These are phyloP conservation scores for Ceratonia siliqua DNA, from an alignment of 306 rosid genomes.

Conservation along the genomic window DNA sequence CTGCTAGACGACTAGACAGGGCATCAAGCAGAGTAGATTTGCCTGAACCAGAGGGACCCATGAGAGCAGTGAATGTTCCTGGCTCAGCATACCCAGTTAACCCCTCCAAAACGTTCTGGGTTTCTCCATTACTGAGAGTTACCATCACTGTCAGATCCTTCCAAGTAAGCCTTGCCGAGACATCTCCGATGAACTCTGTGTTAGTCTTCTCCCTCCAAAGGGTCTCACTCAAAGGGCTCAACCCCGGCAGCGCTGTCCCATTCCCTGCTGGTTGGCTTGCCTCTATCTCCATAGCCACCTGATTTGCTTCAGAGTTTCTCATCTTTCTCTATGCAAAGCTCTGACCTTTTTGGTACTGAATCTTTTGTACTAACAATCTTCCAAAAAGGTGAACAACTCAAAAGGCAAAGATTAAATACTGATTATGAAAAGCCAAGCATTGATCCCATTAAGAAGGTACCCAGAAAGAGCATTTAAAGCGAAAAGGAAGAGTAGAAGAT, in stretches of 20 bases:
- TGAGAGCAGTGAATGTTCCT: constrained; percentile 83
- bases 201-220: constrained; percentile 81
- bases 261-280: constrained; percentile 53
- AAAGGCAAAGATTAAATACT: constrained; percentile 4
- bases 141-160: constrained; percentile 96
- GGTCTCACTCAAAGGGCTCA: constrained; percentile 94
- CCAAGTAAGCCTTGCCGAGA: constrained; percentile 94
- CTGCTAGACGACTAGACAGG: constrained; percentile 90
- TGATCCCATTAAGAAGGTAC: not conserved
- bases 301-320: constrained; percentile 34
- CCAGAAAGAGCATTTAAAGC: not conserved
- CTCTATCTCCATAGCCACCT: constrained; percentile 71
- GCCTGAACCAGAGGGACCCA: constrained; percentile 99
- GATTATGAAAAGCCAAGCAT: not conserved
- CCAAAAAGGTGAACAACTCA: not conserved
- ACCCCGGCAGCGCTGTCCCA: constrained; percentile 39
- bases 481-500: not conserved
- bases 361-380: not conserved
- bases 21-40: constrained; percentile 95
- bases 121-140: constrained; percentile 73
- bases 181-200: constrained; percentile 72
- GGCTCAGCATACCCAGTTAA: constrained; percentile 94
- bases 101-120: constrained; percentile 82
- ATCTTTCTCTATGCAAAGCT: constrained; percentile 1
- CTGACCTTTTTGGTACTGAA: not conserved